Conservation (phyloP, 208 protist species). For the Acanthamoeba castellanii region DNA sequence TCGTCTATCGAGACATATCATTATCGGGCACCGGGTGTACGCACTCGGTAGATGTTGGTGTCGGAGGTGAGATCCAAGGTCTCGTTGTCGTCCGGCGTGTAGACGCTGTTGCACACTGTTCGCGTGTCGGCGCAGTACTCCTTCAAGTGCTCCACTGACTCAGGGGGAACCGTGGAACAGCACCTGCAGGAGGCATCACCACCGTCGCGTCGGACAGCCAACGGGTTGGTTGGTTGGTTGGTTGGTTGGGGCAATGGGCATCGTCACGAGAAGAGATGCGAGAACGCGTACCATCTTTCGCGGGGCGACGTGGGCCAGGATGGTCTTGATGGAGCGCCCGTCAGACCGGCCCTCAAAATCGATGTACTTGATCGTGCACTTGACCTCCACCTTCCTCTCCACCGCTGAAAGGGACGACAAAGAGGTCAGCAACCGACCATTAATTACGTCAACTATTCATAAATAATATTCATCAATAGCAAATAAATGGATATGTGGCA, state of each 20-base stretch:
- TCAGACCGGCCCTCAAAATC: constrained; percentile 75
- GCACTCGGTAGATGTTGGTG: constrained; percentile 68
- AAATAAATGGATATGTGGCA: not conserved
- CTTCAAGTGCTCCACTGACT: constrained; percentile 53
- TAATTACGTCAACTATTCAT: not conserved
- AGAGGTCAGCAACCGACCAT: not conserved
- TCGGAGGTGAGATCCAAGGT: constrained; percentile 70
- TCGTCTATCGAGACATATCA: not conserved
- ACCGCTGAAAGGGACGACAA: not conserved
- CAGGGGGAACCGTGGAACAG: constrained; percentile 46
- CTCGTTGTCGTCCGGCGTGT: constrained; percentile 34
- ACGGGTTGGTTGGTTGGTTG: not conserved
- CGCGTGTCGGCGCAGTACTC: constrained; percentile 30
- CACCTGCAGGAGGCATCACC: not conserved
- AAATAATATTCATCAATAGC: not conserved
- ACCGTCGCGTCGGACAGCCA: not conserved
- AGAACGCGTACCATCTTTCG: constrained; percentile 37
- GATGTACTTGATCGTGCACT: constrained; percentile 68
- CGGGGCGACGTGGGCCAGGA: constrained; percentile 59
- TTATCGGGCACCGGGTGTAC: too few relatives aligned
- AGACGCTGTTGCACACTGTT: constrained; percentile 47
- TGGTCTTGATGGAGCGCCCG: constrained; percentile 74
- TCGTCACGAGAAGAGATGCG: not conserved
- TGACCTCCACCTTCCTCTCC: constrained; percentile 43
- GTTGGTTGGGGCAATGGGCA: not conserved